Evolutionary conservation across 257 asterid species (phyloP).

Genomic region (Eucommia ulmoides): DNA sequence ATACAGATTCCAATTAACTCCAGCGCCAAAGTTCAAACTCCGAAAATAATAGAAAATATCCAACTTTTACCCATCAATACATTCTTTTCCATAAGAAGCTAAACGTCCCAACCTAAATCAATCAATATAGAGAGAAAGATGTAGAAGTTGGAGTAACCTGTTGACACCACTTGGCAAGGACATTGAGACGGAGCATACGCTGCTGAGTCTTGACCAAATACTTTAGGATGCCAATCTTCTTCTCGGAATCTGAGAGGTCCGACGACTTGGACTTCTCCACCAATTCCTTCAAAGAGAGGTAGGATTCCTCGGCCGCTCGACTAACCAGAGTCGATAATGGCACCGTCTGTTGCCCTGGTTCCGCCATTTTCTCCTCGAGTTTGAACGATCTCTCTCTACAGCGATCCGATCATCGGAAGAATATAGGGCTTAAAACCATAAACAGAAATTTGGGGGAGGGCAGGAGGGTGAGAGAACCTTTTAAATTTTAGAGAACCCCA

Average conservation of each 20-base stretch:
- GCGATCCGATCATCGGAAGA: no score
- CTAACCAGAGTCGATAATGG: constrained; percentile 72
- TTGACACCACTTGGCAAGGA: constrained; percentile 98
- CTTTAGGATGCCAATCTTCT: constrained; percentile 81
- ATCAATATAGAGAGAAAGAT: not conserved
- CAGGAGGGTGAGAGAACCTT: no score
- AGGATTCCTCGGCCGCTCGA: constrained; percentile 84
- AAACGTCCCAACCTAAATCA: not conserved
- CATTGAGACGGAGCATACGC: constrained; percentile 96
- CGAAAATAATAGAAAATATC: no score
- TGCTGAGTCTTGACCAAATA: constrained; percentile 94
- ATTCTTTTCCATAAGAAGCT: not conserved
- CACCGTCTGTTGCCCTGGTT: constrained; percentile 76
- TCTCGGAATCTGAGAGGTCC: constrained; percentile 70
- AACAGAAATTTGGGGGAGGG: no score
- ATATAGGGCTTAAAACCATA: no score
- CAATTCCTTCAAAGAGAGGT: constrained; percentile 56
- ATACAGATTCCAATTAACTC: no score
- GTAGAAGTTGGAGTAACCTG: constrained; percentile 39
- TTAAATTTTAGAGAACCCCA: no score
- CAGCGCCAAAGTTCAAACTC: no score
- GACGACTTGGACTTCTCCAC: constrained; percentile 77
- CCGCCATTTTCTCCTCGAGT: no score
- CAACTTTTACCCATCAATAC: no score
- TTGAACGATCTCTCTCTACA: no score